Evolutionary conservation across 78 protist genomes (phyloP), one percentile per base, ranked within the genome.

Genomic region (Chrysochromulina parva): DNA sequence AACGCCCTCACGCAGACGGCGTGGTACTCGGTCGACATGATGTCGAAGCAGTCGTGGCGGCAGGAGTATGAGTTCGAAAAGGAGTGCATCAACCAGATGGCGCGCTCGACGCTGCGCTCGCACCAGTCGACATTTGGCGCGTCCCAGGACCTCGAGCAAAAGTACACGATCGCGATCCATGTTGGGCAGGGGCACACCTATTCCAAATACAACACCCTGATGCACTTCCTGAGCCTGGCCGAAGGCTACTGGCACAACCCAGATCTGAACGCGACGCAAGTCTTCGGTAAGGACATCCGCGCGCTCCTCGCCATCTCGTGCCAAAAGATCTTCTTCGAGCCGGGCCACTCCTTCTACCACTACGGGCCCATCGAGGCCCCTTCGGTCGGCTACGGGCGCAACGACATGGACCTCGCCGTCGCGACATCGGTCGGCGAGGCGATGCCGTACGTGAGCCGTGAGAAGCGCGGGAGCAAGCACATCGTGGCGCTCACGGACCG

Each of bases 81-180:
- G 86, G 86, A 78, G 86, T 78, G 86, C 86, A 78, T 78, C 86
- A 78, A 78, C 86, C 86, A 78, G 86, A 78, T 78, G 86, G 86
- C 86, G 62, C 57, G 86, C 50, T 78, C 86, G 62, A 19, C 86
- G 16, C n/a, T 24, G 65, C 22, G 62, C 7, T 7, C 9, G 86
- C n/a, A 78, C 38, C 26, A 13, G 24, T 17, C 59, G 26, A 13
- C 26, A 0, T 53, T 78, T 38, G n/a, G 19, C n/a, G 28, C 28
- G 6, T 59, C 52, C 38, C 86, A 78, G 86, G 11, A n/a, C 86
- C 14, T 78, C n/a, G 26, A n/a, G 26, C 53, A 53, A 7, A 22
- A 16, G 86, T 78, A 78, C 86, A 0, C 62, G 7, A 62, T 54
- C 86, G 3, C 59, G 24, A 53, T 78, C 38, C 11, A 54, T 59